phyloP scores from a whole-genome alignment of 768 basidiomycete genomes.

The Termitomyces sp. region DNA sequence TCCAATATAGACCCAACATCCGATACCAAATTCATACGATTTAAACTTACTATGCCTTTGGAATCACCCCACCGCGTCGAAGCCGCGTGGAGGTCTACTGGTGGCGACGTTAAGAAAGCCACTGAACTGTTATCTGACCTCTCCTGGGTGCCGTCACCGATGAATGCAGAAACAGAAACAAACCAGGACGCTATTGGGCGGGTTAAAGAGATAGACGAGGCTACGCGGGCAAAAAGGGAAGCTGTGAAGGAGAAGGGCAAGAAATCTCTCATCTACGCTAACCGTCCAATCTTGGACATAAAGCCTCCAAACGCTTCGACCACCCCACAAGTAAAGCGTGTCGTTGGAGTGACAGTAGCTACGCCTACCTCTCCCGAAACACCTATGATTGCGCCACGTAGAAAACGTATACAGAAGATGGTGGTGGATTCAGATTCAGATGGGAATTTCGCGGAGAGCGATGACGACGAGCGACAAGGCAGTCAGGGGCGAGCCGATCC shows the following conservation, averaged over 20 bases:
- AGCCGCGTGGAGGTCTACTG: conserved; percentile 66
- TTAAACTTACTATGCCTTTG: conserved; percentile 60
- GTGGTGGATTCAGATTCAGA: conserved; percentile 71
- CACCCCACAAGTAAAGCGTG: conserved; percentile 36
- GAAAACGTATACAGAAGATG: conserved; percentile 54
- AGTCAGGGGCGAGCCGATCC: conserved; percentile 30
- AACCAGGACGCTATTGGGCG: conserved; percentile 48
- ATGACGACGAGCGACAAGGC: conserved; percentile 34
- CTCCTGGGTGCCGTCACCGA: conserved; percentile 42
- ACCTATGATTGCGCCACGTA: conserved; percentile 39
- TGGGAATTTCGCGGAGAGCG: conserved; percentile 46
- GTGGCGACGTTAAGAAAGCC: conserved; percentile 60
- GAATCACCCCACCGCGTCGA: conserved; percentile 41
- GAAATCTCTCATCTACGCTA: conserved; percentile 80
- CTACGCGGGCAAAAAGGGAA: conserved; percentile 60
- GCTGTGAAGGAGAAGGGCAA: conserved; percentile 74
- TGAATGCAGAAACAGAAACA: conserved; percentile 17
- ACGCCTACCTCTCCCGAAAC: conserved; percentile 28
- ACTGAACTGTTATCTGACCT: conserved; percentile 55
- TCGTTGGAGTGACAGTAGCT: conserved; percentile 32
- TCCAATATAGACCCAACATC: conserved; percentile 23
- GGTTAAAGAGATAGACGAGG: conserved; percentile 72
- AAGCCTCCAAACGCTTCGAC: conserved; percentile 34
- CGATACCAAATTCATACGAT: conserved; percentile 49
- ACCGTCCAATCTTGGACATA: conserved; percentile 49